Conservation (phyloP, 306 rosid genomes). For the Corylus americana region DNA sequence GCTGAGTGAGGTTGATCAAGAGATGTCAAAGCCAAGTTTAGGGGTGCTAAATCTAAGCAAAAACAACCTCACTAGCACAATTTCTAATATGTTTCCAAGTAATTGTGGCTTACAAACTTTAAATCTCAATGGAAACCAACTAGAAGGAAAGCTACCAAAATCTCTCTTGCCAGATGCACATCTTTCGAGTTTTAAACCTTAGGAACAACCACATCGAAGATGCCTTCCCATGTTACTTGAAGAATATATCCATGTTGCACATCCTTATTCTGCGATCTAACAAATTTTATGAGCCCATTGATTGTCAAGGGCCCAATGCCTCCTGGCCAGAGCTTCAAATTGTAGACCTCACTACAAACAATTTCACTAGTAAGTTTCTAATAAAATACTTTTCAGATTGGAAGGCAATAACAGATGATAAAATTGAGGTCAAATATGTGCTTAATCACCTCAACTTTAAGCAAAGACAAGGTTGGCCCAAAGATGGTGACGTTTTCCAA, state of each 20-base stretch:
- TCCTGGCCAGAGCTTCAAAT: conserved; percentile 51
- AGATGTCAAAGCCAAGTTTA: no score
- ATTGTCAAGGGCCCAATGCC: conserved; percentile 19
- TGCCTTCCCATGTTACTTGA: conserved; percentile 13
- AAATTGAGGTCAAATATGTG: background rate
- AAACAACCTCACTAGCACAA: no score
- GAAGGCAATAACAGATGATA: conserved; percentile 44
- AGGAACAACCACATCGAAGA: conserved; percentile 32
- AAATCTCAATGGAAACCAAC: conserved; percentile 26
- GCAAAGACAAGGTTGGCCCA: no score
- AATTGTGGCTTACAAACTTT: conserved; percentile 31
- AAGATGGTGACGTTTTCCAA: no score
- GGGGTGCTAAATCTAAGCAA: no score
- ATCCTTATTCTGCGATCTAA: conserved; percentile 43
- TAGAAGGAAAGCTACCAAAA: conserved; percentile 29
- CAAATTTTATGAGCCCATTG: background rate
- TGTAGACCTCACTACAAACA: conserved; percentile 46
- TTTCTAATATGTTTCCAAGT: conserved; percentile 21
- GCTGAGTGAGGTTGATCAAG: no score
- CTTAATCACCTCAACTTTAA: no score
- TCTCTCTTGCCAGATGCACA: background rate
- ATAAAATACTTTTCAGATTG: conserved; percentile 29
- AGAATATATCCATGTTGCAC: conserved; percentile 14
- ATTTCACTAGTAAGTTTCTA: conserved; percentile 38
- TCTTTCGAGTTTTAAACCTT: conserved; percentile 35